Evolutionary conservation across 192 early-diverging fungal genomes (phyloP).

Genomic region (Linnemannia exigua): DNA sequence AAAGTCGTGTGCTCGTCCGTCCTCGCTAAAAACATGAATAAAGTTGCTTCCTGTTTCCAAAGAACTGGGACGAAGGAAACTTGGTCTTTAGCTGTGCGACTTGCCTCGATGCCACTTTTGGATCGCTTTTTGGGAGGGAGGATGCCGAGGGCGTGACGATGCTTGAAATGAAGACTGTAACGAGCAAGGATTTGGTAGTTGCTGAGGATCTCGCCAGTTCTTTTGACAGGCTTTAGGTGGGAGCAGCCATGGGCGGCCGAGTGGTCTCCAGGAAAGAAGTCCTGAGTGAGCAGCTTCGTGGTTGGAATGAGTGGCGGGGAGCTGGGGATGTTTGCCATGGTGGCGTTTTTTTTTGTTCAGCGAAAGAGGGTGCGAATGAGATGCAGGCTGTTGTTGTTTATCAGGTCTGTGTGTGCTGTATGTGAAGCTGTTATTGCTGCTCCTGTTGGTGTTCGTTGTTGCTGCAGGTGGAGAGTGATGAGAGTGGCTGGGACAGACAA

Average conservation of each 20-base stretch:
- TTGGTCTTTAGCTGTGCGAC: background rate
- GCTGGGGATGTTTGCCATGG: slow-evolving; percentile 18
- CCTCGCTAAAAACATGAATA: background rate
- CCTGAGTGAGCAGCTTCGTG: slow-evolving; percentile 48
- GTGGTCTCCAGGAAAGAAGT: slow-evolving; percentile 55
- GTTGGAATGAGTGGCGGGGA: slow-evolving; percentile 36
- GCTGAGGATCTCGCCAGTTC: slow-evolving; percentile 39
- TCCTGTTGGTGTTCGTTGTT: no score
- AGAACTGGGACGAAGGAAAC: background rate
- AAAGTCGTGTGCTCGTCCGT: background rate
- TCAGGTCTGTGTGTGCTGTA: no score
- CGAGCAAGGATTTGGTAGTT: slow-evolving; percentile 49
- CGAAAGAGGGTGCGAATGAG: background rate
- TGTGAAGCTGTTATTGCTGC: background rate
- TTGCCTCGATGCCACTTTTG: slow-evolving; percentile 30
- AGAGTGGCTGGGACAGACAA: background rate
- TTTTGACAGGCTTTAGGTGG: slow-evolving; percentile 43
- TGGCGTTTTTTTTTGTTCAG: background rate
- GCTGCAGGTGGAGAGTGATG: background rate
- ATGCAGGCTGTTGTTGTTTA: background rate
- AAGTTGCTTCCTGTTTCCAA: background rate
- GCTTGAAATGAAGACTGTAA: slow-evolving; percentile 50
- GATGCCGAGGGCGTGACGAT: slow-evolving; percentile 53
- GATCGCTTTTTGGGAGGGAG: slow-evolving; percentile 37
- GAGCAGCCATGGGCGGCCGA: slow-evolving; percentile 42